Evolutionary conservation across 768 basidiomycete genomes (phyloP).

Genomic region (Suillus occidentalis): DNA sequence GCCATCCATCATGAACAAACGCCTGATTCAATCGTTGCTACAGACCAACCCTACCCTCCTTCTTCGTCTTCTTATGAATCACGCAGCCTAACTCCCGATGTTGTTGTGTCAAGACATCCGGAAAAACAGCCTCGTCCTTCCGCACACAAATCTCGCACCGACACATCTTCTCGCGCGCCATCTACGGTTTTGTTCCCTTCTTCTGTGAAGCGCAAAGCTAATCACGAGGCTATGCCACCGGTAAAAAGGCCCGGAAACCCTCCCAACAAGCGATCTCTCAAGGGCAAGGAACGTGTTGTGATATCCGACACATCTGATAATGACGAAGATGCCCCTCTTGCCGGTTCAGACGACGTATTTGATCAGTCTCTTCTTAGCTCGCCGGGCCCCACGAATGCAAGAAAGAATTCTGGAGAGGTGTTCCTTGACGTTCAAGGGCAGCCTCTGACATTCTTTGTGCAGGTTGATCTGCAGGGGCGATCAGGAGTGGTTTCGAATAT

Average conservation of each 20-base stretch:
- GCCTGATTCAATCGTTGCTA: not conserved
- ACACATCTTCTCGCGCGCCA: not conserved
- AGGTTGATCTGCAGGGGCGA: constrained; percentile 63
- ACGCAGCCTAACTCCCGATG: not conserved
- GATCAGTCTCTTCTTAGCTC: not conserved
- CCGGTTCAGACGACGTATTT: constrained; percentile 9
- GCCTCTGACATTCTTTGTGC: constrained; percentile 60
- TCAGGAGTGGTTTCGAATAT: constrained; percentile 50
- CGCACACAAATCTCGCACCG: constrained; percentile 11
- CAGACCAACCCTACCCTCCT: constrained; percentile 2
- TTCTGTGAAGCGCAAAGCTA: constrained; percentile 23
- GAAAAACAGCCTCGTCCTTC: constrained; percentile 2
- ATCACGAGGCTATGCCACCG: constrained; percentile 5
- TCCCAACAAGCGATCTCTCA: constrained; percentile 22
- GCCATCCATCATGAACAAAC: not conserved
- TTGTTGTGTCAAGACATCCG: not conserved
- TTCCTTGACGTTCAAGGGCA: constrained; percentile 46
- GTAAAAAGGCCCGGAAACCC: constrained; percentile 17
- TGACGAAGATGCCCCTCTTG: constrained; percentile 17
- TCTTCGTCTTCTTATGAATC: constrained; percentile 5
- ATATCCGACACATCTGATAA: constrained; percentile 17
- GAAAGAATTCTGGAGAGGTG: constrained; percentile 32
- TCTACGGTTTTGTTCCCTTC: constrained; percentile 13
- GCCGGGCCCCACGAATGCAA: constrained; percentile 7
- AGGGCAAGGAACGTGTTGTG: constrained; percentile 29